A percentile compares a stretch with the other conserved stretches of the same genome.
phyloP scores from a whole-genome alignment of 306 rosid genomes.

The Hippophae gyantsensis region DNA sequence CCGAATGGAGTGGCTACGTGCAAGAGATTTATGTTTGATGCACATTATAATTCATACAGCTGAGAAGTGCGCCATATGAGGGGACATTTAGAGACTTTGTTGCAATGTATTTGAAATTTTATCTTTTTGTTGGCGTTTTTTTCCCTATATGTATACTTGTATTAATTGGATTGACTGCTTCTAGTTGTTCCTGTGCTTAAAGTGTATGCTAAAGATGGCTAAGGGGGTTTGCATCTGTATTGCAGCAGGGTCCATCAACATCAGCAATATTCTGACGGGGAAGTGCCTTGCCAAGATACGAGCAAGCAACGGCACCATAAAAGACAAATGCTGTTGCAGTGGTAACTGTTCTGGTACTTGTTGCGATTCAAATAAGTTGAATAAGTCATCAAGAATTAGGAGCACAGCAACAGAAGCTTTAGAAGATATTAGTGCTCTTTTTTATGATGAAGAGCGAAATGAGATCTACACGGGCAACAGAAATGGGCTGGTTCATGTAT shows the following conservation, averaged over 20 bases:
- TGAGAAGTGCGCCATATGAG: no score
- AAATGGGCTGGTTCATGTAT: slow-evolving; percentile 80
- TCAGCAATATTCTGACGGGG: slow-evolving; percentile 86
- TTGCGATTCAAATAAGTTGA: slow-evolving; percentile 41
- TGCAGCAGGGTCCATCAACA: slow-evolving; percentile 79
- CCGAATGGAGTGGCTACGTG: no score
- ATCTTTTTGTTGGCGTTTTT: no score
- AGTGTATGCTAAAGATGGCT: background rate
- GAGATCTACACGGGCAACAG: slow-evolving; percentile 85
- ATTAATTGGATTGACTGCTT: no score
- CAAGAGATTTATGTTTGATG: no score
- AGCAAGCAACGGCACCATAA: slow-evolving; percentile 32
- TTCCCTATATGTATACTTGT: no score
- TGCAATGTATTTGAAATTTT: no score
- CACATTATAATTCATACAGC: no score
- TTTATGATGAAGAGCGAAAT: slow-evolving; percentile 81
- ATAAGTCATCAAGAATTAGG: slow-evolving; percentile 33
- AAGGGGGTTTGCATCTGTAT: slow-evolving; percentile 23
- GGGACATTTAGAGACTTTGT: no score
- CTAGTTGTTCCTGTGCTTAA: background rate
- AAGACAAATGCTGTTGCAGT: slow-evolving; percentile 35
- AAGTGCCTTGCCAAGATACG: slow-evolving; percentile 76
- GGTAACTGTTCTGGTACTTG: slow-evolving; percentile 28
- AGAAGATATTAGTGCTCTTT: slow-evolving; percentile 88
- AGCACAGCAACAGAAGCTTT: slow-evolving; percentile 77